A percentile compares a stretch with the other conserved stretches of the same genome.
These are phyloP conservation scores for Pyrenochaeta sp. DNA, from an alignment of 2,329 filamentous ascomycete genomes.

Conservation along the genomic window DNA sequence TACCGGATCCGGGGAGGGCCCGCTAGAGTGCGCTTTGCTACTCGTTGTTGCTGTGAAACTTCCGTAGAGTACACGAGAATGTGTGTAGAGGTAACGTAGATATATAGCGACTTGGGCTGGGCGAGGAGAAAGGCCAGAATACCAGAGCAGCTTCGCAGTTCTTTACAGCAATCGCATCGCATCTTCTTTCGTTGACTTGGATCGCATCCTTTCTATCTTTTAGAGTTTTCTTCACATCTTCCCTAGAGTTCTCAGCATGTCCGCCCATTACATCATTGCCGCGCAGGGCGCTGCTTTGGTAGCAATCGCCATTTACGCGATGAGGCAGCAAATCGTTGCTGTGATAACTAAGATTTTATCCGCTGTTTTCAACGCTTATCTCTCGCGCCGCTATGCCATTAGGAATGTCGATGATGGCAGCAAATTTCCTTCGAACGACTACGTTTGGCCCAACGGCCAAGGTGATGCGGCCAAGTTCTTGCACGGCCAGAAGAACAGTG, in stretches of 20 bases:
- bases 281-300: conserved; percentile 1
- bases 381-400: conserved; percentile 1
- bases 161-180: not conserved
- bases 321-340: not conserved
- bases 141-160: not conserved
- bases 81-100: not conserved
- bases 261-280: not conserved
- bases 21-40: too few species aligned
- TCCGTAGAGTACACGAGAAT: not conserved
- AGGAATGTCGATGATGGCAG: conserved; percentile 1
- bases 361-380: not conserved
- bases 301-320: not conserved
- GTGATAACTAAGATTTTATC: not conserved
- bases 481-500: conserved; percentile 41
- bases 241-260: not conserved
- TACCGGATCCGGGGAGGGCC: conserved; percentile 5
- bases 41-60: too few species aligned
- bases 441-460: conserved; percentile 21
- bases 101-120: not conserved
- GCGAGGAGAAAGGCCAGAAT: not conserved
- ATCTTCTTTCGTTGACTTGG: not conserved
- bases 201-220: not conserved
- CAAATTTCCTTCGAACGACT: conserved; percentile 9
- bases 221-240: not conserved
- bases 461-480: conserved; percentile 53